These are phyloP conservation scores for Erodium texanum DNA, from an alignment of 441 rosid genomes.

Conservation along the genomic window DNA sequence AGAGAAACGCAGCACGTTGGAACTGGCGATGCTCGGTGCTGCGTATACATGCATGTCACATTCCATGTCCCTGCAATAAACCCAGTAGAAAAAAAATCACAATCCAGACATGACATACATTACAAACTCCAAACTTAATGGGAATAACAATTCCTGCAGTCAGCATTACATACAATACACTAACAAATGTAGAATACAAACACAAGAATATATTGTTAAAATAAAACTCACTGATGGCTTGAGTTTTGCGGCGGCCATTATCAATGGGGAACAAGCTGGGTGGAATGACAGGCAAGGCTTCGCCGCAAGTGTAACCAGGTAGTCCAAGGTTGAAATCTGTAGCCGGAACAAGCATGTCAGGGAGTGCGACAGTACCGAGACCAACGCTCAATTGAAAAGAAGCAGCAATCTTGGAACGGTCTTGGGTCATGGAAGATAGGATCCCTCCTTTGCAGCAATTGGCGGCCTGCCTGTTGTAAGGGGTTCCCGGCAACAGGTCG, in stretches of 20 bases:
- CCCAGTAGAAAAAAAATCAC: too few relatives aligned
- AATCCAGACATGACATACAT: too few relatives aligned
- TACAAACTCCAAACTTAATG: background rate
- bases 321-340: conserved; percentile 36
- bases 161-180: too few relatives aligned
- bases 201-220: too few relatives aligned
- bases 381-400: conserved; percentile 58
- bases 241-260: conserved; percentile 19
- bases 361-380: conserved; percentile 45
- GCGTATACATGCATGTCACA: conserved; percentile 65
- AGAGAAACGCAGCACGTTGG: conserved; percentile 67
- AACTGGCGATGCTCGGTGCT: conserved; percentile 52
- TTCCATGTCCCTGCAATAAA: conserved; percentile 58
- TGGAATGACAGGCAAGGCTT: conserved; percentile 20
- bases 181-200: too few relatives aligned
- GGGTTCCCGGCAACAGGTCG: conserved; percentile 56
- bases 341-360: conserved; percentile 24
- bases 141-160: too few relatives aligned
- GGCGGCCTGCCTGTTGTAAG: conserved; percentile 55
- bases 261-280: background rate
- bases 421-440: conserved; percentile 54
- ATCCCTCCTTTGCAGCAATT: conserved; percentile 63
- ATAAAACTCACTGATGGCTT: conserved; percentile 45
- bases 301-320: conserved; percentile 68
- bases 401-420: conserved; percentile 35